Evolutionary conservation across 2,329 filamentous ascomycete genomes (phyloP).

Genomic region (Lecanosticta acicola): DNA sequence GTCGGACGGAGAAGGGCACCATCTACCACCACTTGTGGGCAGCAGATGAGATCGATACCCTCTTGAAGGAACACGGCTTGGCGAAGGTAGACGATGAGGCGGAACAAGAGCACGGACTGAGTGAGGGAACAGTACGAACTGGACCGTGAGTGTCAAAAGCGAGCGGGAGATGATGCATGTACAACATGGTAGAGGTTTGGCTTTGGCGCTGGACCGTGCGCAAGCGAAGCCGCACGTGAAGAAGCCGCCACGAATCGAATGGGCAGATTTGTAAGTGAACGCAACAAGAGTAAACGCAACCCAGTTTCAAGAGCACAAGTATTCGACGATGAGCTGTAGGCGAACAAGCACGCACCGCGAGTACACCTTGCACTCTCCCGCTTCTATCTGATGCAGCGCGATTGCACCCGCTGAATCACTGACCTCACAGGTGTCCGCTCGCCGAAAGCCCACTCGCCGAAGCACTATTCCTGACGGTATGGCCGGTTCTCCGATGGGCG

Average conservation of each 20-base stretch:
- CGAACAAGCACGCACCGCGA: neutral
- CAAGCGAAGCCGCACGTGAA: neutral
- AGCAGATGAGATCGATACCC: slow-evolving; percentile 88
- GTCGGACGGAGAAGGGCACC: slow-evolving; percentile 88
- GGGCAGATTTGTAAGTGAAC: neutral
- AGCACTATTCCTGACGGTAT: no score
- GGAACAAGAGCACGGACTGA: slow-evolving; percentile 12
- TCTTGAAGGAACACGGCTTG: slow-evolving; percentile 92
- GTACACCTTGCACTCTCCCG: neutral
- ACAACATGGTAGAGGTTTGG: slow-evolving; percentile 2
- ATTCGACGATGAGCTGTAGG: neutral
- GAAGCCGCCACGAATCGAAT: neutral
- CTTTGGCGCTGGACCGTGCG: neutral
- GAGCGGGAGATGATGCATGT: slow-evolving; percentile 2
- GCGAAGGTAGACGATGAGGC: slow-evolving; percentile 70
- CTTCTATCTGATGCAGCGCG: neutral
- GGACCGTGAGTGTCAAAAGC: slow-evolving; percentile 2
- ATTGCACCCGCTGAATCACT: neutral
- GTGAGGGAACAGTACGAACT: slow-evolving; percentile 6
- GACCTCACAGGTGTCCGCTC: no score
- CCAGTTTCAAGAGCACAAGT: neutral
- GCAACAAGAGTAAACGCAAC: neutral
- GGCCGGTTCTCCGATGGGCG: no score
- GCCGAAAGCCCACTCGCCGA: no score
- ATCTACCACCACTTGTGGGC: slow-evolving; percentile 98